A percentile compares a stretch with the other conserved stretches of the same genome.
phyloP scores from a whole-genome alignment of 805 yeast genomes.

The Candida tallmaniae region DNA sequence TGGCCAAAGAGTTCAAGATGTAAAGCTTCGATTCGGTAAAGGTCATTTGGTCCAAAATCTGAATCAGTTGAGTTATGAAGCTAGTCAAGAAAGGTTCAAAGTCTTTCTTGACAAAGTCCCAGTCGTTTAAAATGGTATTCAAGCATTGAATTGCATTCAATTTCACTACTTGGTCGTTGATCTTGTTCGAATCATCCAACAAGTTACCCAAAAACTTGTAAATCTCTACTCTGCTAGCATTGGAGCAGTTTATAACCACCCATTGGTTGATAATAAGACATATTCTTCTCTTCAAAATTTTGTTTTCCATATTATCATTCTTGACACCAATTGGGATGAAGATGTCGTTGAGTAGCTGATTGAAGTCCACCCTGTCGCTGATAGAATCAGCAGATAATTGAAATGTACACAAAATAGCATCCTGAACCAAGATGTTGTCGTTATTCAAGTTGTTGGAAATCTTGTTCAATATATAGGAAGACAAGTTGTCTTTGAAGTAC shows the following conservation, averaged over 20 bases:
- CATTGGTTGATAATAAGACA: conserved; percentile 78
- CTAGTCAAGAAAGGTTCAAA: conserved; percentile 63
- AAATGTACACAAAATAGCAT: conserved; percentile 77
- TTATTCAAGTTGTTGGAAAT: conserved; percentile 42
- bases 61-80: conserved; percentile 46
- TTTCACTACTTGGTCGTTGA: conserved; percentile 75
- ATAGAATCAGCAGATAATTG: conserved; percentile 71
- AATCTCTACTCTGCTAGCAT: conserved; percentile 51
- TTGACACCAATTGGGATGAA: conserved; percentile 64
- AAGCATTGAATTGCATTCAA: conserved; percentile 71
- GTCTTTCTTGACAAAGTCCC: conserved; percentile 70
- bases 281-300: conserved; percentile 70
- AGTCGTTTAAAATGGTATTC: conserved; percentile 69
- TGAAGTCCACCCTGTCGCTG: conserved; percentile 62
- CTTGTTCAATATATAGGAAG: conserved; percentile 54
- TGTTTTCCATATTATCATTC: conserved; percentile 43
- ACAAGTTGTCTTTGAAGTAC: conserved; percentile 52
- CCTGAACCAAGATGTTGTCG: conserved; percentile 61
- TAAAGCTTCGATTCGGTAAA: conserved; percentile 75
- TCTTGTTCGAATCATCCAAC: conserved; percentile 37
- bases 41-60: conserved; percentile 45
- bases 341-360: conserved; percentile 51
- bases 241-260: conserved; percentile 63
- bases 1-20: conserved; percentile 62
- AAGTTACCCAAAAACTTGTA: conserved; percentile 54